Evolutionary conservation across 805 yeast species (phyloP).

Genomic region (Sporopachydermia quercuum): DNA sequence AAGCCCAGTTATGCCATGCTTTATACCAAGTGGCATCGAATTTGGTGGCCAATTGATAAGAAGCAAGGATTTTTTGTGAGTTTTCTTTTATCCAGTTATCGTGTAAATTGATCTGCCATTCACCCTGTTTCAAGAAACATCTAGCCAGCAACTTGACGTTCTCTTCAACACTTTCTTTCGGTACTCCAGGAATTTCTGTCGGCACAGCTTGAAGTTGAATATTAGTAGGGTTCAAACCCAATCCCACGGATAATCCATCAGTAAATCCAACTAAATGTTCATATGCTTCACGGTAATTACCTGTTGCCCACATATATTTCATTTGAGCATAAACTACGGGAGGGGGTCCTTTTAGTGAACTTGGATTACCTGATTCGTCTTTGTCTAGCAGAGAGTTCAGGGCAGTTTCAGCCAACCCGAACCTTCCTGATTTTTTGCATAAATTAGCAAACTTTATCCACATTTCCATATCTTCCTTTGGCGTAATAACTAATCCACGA

Average conservation of each 20-base stretch:
- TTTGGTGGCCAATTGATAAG: conserved; percentile 86
- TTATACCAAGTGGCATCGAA: conserved; percentile 90
- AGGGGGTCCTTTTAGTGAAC: conserved; percentile 77
- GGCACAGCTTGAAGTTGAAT: conserved; percentile 1
- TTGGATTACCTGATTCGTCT: conserved; percentile 24
- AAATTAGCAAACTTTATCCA: conserved; percentile 97
- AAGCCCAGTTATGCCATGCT: conserved; percentile 99
- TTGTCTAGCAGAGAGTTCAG: conserved; percentile 45
- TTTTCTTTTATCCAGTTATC: conserved; percentile 60
- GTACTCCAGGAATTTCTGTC: conserved; percentile 43
- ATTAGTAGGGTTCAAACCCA: conserved; percentile 55
- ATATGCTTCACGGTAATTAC: conserved; percentile 75
- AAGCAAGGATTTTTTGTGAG: conserved; percentile 77
- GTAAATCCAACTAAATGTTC: conserved; percentile 81
- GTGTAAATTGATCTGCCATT: conserved; percentile 84
- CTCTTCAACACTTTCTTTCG: conserved; percentile 58
- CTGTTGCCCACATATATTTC: conserved; percentile 94
- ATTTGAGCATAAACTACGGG: conserved; percentile 95
- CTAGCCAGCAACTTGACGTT: conserved; percentile 79
- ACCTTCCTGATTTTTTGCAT: conserved; percentile 85
- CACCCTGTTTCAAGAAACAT: conserved; percentile 94
- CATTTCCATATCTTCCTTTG: conserved; percentile 92
- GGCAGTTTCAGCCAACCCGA: conserved; percentile 86
- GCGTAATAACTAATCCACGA: conserved; percentile 82
- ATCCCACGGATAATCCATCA: conserved; percentile 74